phyloP scores from a whole-genome alignment of 495 filamentous ascomycete genomes.

The Aspergillus leporis region DNA sequence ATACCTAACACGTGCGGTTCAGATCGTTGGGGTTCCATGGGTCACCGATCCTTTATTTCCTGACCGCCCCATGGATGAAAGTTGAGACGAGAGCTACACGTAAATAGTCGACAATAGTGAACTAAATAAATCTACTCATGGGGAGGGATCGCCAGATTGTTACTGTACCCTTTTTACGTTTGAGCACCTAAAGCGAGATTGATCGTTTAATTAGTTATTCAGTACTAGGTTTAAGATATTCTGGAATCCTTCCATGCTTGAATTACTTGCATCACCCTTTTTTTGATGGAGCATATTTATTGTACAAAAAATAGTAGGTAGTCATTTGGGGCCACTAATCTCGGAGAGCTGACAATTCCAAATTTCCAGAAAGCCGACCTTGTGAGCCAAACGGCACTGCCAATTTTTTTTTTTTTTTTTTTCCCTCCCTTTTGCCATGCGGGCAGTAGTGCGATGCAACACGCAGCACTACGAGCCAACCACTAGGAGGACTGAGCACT shows the following conservation, averaged over 20 bases:
- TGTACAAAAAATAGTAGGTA: too few relatives aligned
- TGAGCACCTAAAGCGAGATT: too few relatives aligned
- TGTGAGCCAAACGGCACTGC: not conserved
- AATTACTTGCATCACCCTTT: not conserved
- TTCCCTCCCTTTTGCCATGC: not conserved
- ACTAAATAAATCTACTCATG: too few relatives aligned
- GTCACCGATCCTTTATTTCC: not conserved
- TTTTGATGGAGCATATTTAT: not conserved
- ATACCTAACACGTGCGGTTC: too few relatives aligned
- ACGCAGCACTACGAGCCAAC: not conserved
- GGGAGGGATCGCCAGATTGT: too few relatives aligned
- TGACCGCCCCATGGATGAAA: not conserved
- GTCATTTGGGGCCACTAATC: too few relatives aligned
- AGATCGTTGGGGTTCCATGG: not conserved
- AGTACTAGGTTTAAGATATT: not conserved
- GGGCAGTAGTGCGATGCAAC: constrained; percentile 5
- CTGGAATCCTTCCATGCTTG: not conserved
- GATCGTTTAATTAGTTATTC: too few relatives aligned
- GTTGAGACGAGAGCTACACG: not conserved
- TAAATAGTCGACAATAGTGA: too few relatives aligned
- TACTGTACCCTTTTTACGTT: too few relatives aligned
- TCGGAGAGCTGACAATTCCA: too few relatives aligned
- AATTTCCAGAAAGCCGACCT: not conserved
- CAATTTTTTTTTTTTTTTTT: too few relatives aligned
- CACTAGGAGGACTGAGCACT: not conserved